A percentile compares a stretch with the other conserved stretches of the same genome.
Evolutionary conservation across 1,139 yeast genomes (phyloP).

Genomic region (Scheffersomyces cryptocercus): DNA sequence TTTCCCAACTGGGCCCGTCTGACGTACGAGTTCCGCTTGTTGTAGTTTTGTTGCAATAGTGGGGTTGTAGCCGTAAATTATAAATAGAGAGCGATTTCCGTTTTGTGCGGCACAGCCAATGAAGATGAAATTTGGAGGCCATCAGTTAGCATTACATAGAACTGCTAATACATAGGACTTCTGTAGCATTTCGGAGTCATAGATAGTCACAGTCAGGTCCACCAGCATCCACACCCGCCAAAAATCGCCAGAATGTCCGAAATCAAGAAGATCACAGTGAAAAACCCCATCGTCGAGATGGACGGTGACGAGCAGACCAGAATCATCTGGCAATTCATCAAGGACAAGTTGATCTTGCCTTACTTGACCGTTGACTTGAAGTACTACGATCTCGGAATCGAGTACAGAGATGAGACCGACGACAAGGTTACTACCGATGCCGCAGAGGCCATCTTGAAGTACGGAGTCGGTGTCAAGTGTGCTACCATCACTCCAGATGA

Average conservation of each 20-base stretch:
- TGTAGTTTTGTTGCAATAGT: no score
- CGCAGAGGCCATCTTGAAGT: slow-evolving; percentile 71
- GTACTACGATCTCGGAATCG: slow-evolving; percentile 74
- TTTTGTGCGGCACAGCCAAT: no score
- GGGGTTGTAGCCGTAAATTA: no score
- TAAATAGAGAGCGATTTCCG: no score
- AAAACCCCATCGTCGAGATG: slow-evolving; percentile 74
- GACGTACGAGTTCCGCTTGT: no score
- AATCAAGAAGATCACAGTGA: slow-evolving; percentile 60
- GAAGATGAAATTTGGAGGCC: no score
- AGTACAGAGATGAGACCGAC: slow-evolving; percentile 68
- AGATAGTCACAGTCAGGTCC: no score
- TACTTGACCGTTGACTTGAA: slow-evolving; percentile 71
- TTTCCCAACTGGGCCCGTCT: no score
- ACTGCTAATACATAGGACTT: no score
- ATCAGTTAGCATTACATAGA: no score
- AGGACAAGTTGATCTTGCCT: slow-evolving; percentile 67
- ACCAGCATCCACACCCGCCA: no score
- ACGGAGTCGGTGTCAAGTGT: slow-evolving; percentile 83
- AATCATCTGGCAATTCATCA: slow-evolving; percentile 78
- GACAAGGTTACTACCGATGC: slow-evolving; percentile 76
- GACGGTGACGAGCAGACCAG: slow-evolving; percentile 90
- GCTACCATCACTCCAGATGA: slow-evolving; percentile 89
- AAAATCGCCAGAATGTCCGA: neutral
- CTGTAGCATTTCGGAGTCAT: no score